Conservation (phyloP, 305 asterid genomes). For the Fraxinus velutina region DNA sequence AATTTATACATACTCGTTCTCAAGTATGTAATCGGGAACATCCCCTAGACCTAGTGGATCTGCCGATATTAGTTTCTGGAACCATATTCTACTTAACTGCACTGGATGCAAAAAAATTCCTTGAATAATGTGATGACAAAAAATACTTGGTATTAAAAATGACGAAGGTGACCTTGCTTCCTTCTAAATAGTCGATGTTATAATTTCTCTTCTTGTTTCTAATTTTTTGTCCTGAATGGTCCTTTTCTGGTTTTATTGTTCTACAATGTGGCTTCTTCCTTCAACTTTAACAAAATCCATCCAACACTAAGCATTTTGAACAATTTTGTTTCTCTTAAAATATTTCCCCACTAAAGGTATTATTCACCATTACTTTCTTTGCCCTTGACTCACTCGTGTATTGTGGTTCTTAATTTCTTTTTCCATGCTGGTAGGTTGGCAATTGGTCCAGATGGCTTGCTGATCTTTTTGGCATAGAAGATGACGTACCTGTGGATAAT, state of each 20-base stretch:
- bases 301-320: background rate
- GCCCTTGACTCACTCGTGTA: background rate
- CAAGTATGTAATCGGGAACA: background rate
- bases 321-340: background rate
- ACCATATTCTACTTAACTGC: background rate
- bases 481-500: conserved; percentile 41
- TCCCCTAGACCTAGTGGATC: background rate
- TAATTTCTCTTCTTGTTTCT: background rate
- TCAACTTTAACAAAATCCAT: background rate
- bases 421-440: conserved; percentile 52
- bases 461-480: conserved; percentile 70
- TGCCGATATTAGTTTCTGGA: background rate
- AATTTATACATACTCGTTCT: background rate
- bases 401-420: conserved; percentile 17
- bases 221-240: background rate
- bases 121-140: background rate
- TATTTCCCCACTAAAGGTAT: background rate
- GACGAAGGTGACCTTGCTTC: background rate
- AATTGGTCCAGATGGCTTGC: conserved; percentile 90
- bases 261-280: background rate
- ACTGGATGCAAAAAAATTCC: background rate
- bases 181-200: background rate
- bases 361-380: background rate
- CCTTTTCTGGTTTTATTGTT: background rate
- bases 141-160: background rate